A percentile compares a stretch with the other conserved stretches of the same genome.
Evolutionary conservation across 768 basidiomycete species (phyloP).

Genomic region (Mrakia hoshinonis): DNA sequence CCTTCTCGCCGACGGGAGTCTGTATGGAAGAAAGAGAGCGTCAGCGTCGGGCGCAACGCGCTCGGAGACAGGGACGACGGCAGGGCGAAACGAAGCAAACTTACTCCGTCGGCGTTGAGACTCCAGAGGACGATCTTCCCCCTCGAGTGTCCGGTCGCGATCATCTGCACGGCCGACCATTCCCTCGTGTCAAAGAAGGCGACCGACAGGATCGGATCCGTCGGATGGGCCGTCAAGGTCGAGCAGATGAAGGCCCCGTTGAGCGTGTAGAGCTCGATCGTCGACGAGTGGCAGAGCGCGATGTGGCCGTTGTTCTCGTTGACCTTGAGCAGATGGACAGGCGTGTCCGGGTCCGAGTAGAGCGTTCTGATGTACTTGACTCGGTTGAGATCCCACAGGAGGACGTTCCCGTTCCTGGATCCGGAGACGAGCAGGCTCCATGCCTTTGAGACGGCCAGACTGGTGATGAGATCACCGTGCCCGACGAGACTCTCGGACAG

Average conservation of each 20-base stretch:
- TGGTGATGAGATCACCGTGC: constrained; percentile 60
- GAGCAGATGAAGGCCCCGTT: constrained; percentile 50
- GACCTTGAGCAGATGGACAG: constrained; percentile 61
- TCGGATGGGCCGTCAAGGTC: constrained; percentile 51
- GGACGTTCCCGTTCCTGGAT: constrained; percentile 72
- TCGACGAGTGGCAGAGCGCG: constrained; percentile 65
- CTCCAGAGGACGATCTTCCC: constrained; percentile 71
- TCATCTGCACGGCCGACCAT: constrained; percentile 55
- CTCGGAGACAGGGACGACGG: neutral
- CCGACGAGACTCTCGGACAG: constrained; percentile 56
- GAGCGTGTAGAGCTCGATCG: constrained; percentile 72
- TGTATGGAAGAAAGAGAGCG: constrained; percentile 29
- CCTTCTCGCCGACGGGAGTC: constrained; percentile 54
- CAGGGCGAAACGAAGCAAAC: neutral
- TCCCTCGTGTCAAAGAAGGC: constrained; percentile 77
- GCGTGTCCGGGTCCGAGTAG: constrained; percentile 57
- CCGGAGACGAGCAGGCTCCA: constrained; percentile 82
- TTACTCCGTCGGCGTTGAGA: constrained; percentile 59
- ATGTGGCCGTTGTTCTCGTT: constrained; percentile 86
- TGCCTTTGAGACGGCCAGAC: constrained; percentile 61
- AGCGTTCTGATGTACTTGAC: constrained; percentile 65
- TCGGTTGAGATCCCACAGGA: constrained; percentile 81
- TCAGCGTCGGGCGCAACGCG: neutral
- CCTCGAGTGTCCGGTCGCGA: constrained; percentile 60
- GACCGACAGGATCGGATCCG: constrained; percentile 56